phyloP scores from a whole-genome alignment of 2,329 filamentous ascomycete species.

The Pseudogymnoascus sp. region DNA sequence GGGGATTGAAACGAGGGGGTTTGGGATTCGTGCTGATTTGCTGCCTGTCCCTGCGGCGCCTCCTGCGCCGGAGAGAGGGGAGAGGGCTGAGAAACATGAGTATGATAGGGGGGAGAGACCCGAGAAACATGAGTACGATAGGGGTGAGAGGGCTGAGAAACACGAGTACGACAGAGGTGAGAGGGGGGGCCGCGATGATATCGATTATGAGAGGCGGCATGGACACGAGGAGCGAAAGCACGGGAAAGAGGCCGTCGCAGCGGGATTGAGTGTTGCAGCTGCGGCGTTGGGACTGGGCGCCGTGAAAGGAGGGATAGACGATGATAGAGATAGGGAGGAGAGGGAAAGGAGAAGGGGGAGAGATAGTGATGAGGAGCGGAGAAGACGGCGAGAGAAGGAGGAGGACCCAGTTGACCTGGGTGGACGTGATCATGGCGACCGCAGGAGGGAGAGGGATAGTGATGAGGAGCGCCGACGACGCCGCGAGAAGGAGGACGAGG shows the following conservation, averaged over 20 bases:
- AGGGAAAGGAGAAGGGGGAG: background rate
- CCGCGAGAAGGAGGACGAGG: background rate
- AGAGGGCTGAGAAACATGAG: slow-evolving; percentile 9
- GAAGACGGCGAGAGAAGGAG: background rate
- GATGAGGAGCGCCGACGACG: slow-evolving; percentile 9
- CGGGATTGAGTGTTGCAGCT: slow-evolving; percentile 27
- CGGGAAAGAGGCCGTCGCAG: slow-evolving; percentile 24
- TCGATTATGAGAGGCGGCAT: slow-evolving; percentile 5
- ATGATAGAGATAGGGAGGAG: slow-evolving; percentile 6
- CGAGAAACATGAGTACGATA: background rate
- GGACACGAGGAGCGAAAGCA: slow-evolving; percentile 17
- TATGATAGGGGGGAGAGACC: background rate
- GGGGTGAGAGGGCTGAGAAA: background rate
- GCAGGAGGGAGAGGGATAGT: background rate
- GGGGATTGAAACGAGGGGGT: slow-evolving; percentile 23
- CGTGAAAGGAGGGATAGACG: slow-evolving; percentile 20
- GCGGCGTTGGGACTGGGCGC: slow-evolving; percentile 28
- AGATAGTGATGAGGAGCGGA: slow-evolving; percentile 10
- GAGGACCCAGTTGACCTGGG: background rate
- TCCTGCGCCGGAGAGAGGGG: slow-evolving; percentile 11
- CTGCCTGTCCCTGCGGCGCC: background rate
- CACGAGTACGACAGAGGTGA: slow-evolving; percentile 6
- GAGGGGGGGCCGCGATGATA: slow-evolving; percentile 10
- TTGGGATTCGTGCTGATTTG: slow-evolving; percentile 20
- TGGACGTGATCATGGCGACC: background rate